These are phyloP conservation scores for Fonsecaea multimorphosa DNA, from an alignment of 2,329 filamentous ascomycete species.

Conservation along the genomic window DNA sequence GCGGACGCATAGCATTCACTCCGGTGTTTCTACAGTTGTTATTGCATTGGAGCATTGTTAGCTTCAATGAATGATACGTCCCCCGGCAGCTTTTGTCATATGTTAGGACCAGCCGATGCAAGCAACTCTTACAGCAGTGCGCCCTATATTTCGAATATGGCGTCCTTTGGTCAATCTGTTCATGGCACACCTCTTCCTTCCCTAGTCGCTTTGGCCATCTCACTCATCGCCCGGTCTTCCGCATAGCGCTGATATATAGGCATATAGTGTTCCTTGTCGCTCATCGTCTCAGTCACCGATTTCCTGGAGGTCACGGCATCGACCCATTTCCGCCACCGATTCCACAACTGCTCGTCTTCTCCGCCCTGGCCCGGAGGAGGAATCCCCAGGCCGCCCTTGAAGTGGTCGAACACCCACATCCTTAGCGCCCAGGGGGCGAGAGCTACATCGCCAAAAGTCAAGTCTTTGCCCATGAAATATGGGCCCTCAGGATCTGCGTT, in stretches of 20 bases:
- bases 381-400: conserved; percentile 65
- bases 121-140: neutral
- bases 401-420: conserved; percentile 76
- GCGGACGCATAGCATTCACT: too few species aligned
- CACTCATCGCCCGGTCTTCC: conserved; percentile 67
- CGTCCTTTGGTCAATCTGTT: neutral
- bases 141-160: neutral
- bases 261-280: conserved; percentile 70
- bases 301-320: conserved; percentile 63
- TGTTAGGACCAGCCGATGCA: neutral
- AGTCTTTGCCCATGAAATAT: conserved; percentile 69
- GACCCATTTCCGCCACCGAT: conserved; percentile 69
- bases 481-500: conserved; percentile 69
- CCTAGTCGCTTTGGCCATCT: conserved; percentile 67
- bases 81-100: neutral
- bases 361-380: conserved; percentile 56
- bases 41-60: too few species aligned
- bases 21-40: too few species aligned
- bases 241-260: conserved; percentile 72
- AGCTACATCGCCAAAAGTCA: conserved; percentile 71
- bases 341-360: conserved; percentile 65
- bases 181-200: conserved; percentile 68
- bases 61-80: too few species aligned
- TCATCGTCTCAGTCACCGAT: conserved; percentile 72
- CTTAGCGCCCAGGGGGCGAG: conserved; percentile 75